Conservation (phyloP, 129 eudicot genomes). For the Helichrysum umbraculigerum region DNA sequence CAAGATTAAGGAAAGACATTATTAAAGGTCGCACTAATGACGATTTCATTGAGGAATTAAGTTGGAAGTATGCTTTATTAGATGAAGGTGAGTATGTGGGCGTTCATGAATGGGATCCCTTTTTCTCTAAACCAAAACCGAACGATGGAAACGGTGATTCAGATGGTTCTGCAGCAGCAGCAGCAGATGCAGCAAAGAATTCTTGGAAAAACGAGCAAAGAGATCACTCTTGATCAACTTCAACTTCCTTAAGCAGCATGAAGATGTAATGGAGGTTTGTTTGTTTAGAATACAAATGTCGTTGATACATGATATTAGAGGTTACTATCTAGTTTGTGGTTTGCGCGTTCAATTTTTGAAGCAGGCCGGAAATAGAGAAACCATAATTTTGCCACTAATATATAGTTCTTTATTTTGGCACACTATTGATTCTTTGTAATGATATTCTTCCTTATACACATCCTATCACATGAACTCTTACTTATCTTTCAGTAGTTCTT, state of each 20-base stretch:
- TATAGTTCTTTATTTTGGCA: conserved; percentile 31
- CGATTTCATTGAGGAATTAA: conserved; percentile 72
- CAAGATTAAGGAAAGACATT: conserved; percentile 68
- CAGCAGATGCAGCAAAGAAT: conserved; percentile 66
- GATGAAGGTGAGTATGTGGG: conserved; percentile 78
- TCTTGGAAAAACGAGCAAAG: conserved; percentile 90
- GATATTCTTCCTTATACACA: conserved; percentile 25
- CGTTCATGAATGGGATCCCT: conserved; percentile 89
- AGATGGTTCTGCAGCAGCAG: conserved; percentile 43
- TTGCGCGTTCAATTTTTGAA: conserved; percentile 19
- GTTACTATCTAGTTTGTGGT: conserved; percentile 22
- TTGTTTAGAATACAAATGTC: conserved; percentile 24
- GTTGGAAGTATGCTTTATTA: conserved; percentile 90
- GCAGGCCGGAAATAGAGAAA: conserved; percentile 25
- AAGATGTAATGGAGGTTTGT: conserved; percentile 33
- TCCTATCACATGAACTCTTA: conserved; percentile 27
- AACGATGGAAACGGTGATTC: conserved; percentile 38
- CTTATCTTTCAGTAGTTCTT: conserved; percentile 8
- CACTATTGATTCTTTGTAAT: conserved; percentile 43
- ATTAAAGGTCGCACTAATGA: conserved; percentile 62
- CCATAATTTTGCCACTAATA: conserved; percentile 33
- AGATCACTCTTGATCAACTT: conserved; percentile 43
- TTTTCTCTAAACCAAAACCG: conserved; percentile 70
- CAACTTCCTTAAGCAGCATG: conserved; percentile 3
- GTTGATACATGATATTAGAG: conserved; percentile 30